Base-by-base conservation (phyloP, 352 stramenopile species). In the Globisporangium parvum region DNA sequence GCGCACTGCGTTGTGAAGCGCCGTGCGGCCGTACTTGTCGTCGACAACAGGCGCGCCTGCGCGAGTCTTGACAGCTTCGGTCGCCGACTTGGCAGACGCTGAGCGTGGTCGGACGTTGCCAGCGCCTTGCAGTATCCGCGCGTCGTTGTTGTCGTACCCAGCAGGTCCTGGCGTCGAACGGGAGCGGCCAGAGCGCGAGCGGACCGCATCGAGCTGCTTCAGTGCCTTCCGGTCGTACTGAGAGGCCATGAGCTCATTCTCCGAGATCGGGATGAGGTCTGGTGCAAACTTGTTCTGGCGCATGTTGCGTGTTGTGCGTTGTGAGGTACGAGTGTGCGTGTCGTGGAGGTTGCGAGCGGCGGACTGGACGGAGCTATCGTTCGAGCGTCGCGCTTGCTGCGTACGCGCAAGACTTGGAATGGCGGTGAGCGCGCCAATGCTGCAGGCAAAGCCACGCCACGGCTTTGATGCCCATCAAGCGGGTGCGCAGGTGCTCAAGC, bases 201-300 rank as follows among this genome's bases (percentile, higher is more conserved):
- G 55, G 14, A 62, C 47, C 18, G 14, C 47, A 10, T 51, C 55
- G 55, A 64, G 57, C 31, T 60, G 57, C 51, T 58, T 51, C 42
- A 50, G 24, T 21, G 37, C 33, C 4, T 41, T 40, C 37, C 59
- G 45, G 41, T 52, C 51, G 45, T 24, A 49, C 20, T 67, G 51
- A 33, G 47, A 45, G 44, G 62, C 71, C n/a, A 83, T 81, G 21
- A 71, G 77, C 26, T 62, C 63, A 4, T 71, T 82, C 62, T 87
- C 73, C 37, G 76, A 81, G 55, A 87, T 87, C 23, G 74, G 73
- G 45, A 65, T 71, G 45, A 87, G 74, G 35, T 77, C 64, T 1
- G 76, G 74, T 3, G 71, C 52, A 53, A 80, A 86, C 48, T 84
- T 86, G 65, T 61, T 65, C 58, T 68, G 52, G 53, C 72, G 71